These are phyloP conservation scores for Aspergillus viridinutans DNA, from an alignment of 2,329 filamentous ascomycete species.

Conservation along the genomic window DNA sequence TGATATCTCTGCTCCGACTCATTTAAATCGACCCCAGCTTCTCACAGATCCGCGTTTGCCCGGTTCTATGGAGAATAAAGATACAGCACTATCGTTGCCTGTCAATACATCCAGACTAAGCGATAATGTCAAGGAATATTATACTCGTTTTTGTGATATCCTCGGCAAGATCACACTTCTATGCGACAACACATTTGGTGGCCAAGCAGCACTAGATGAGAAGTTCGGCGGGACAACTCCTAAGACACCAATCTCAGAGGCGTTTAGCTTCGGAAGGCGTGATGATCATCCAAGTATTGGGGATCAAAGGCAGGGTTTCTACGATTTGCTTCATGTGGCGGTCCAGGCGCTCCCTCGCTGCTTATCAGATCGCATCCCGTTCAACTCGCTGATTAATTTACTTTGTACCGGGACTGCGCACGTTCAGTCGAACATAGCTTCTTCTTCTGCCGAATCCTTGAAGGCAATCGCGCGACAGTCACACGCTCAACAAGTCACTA, in stretches of 20 bases:
- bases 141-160: constrained; percentile 88
- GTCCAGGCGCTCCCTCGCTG: constrained; percentile 95
- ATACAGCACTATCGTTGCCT: constrained; percentile 39
- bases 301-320: constrained; percentile 91
- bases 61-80: constrained; percentile 27
- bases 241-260: constrained; percentile 91
- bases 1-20: constrained; percentile 32
- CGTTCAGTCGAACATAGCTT: constrained; percentile 85
- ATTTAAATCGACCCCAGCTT: constrained; percentile 34
- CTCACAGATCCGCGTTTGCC: constrained; percentile 32
- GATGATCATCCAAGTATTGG: constrained; percentile 70
- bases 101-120: constrained; percentile 61
- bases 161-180: constrained; percentile 93
- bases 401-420: constrained; percentile 96
- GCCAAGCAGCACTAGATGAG: constrained; percentile 90
- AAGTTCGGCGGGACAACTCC: constrained; percentile 84
- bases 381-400: constrained; percentile 89
- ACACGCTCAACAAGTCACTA: constrained; percentile 91
- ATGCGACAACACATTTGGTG: constrained; percentile 95
- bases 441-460: constrained; percentile 84
- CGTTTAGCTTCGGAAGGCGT: constrained; percentile 81
- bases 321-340: constrained; percentile 90
- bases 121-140: constrained; percentile 77
- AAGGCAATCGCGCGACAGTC: constrained; percentile 93
- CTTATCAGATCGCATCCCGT: constrained; percentile 81